phyloP scores from a whole-genome alignment of 352 stramenopile genomes.

The Phytophthora melonis region DNA sequence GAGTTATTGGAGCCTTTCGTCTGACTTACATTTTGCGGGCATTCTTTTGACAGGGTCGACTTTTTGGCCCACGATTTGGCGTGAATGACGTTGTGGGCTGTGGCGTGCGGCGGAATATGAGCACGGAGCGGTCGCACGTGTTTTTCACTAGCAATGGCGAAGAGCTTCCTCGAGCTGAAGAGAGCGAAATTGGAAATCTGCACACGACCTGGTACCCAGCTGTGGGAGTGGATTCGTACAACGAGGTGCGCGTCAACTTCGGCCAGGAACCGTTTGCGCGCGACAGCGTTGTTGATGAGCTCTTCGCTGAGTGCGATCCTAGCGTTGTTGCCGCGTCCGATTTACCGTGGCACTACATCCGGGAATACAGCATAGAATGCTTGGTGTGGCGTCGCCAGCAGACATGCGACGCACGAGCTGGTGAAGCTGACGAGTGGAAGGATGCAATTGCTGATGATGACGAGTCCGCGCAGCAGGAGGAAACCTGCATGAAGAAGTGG shows the following conservation, averaged over 20 bases:
- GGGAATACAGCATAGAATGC: conserved; percentile 39
- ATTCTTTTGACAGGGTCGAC: conserved; percentile 44
- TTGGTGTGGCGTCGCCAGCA: conserved; percentile 40
- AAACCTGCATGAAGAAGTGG: conserved; percentile 37
- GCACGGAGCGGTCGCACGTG: conserved; percentile 48
- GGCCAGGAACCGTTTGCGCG: conserved; percentile 76
- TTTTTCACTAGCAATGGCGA: conserved; percentile 81
- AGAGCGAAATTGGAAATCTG: conserved; percentile 49
- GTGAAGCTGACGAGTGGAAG: conserved; percentile 35
- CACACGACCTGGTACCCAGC: conserved; percentile 77
- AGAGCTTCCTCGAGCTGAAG: conserved; percentile 32
- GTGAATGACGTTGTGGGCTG: conserved; percentile 77
- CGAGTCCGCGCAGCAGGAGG: conserved; percentile 9
- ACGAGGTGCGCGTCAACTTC: conserved; percentile 87
- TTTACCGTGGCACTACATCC: conserved; percentile 69
- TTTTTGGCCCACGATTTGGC: conserved; percentile 72
- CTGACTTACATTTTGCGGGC: conserved; percentile 11
- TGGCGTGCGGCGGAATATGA: conserved; percentile 61
- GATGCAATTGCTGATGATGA: conserved; percentile 21
- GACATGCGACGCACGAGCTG: conserved; percentile 13
- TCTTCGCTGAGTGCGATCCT: conserved; percentile 59
- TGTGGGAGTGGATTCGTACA: conserved; percentile 83
- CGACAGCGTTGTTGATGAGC: conserved; percentile 54
- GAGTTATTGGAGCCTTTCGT: neutral
- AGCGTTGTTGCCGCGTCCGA: conserved; percentile 28